Percentiles rank a stretch among this genome's conserved stretches.
phyloP scores from a whole-genome alignment of 2,329 filamentous ascomycete genomes.

The Mycogone perniciosa region DNA sequence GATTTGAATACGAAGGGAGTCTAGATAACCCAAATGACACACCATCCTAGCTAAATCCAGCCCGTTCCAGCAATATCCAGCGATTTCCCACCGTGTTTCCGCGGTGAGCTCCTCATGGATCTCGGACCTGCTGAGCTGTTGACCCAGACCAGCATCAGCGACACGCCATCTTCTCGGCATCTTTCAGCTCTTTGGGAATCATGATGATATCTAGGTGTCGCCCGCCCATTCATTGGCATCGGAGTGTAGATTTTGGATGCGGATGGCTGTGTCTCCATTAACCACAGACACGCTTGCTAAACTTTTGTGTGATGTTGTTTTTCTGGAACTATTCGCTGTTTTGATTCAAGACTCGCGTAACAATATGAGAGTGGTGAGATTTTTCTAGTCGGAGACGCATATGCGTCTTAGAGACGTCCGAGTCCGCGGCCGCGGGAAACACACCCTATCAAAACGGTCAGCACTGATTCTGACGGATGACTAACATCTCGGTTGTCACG shows the following conservation, averaged over 20 bases:
- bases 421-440: conserved; percentile 26
- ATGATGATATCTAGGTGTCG: background rate
- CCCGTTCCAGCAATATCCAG: background rate
- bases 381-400: no score
- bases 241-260: background rate
- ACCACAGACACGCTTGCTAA: background rate
- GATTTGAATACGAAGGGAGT: background rate
- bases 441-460: conserved; percentile 26
- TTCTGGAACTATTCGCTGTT: background rate
- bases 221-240: background rate
- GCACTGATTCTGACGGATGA: background rate
- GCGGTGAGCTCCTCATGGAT: background rate
- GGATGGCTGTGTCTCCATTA: background rate
- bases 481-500: background rate
- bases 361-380: no score
- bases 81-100: background rate
- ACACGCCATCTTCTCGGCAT: conserved; percentile 1
- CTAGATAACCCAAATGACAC: background rate
- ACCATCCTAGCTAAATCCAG: background rate
- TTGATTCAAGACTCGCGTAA: background rate
- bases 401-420: conserved; percentile 8
- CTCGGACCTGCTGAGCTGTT: background rate
- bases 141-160: background rate
- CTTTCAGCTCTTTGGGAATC: conserved; percentile 8
- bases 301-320: background rate